A percentile compares a stretch with the other conserved stretches of the same genome.
These are phyloP conservation scores for Sporisorium scitamineum DNA, from an alignment of 1,284 basidiomycete genomes.

Conservation along the genomic window DNA sequence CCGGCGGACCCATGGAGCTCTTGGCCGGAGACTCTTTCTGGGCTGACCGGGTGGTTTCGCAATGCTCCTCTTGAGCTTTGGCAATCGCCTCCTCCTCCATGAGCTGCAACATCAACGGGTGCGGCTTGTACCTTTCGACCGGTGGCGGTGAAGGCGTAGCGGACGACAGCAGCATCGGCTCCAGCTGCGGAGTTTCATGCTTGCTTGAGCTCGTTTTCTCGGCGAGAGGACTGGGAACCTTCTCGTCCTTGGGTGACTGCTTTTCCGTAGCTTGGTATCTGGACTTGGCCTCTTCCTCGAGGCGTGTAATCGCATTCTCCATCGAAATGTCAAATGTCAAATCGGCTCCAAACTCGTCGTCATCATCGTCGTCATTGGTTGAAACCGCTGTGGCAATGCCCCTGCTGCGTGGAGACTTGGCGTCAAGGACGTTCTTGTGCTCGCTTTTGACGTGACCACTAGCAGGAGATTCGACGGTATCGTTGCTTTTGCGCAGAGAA, in stretches of 20 bases:
- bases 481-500: slow-evolving; percentile 24
- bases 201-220: background rate
- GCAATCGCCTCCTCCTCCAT: slow-evolving; percentile 11
- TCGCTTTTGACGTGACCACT: slow-evolving; percentile 1
- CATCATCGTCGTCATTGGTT: slow-evolving; percentile 22
- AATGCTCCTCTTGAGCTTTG: background rate
- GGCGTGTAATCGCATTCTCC: slow-evolving; percentile 18
- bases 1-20: slow-evolving; percentile 45
- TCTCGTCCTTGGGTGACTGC: background rate
- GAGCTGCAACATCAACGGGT: slow-evolving; percentile 19
- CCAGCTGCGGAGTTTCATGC: background rate
- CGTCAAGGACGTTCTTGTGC: background rate
- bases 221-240: background rate
- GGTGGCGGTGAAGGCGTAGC: background rate
- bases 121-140: background rate
- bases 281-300: slow-evolving; percentile 25
- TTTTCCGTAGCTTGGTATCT: background rate
- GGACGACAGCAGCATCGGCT: slow-evolving; percentile 5
- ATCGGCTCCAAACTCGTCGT: slow-evolving; percentile 29
- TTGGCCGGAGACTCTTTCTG: slow-evolving; percentile 25
- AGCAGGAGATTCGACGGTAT: background rate
- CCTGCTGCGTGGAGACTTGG: slow-evolving; percentile 24
- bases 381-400: slow-evolving; percentile 23
- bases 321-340: slow-evolving; percentile 30
- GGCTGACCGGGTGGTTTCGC: background rate